phyloP scores from a whole-genome alignment of 768 basidiomycete genomes.

The Cytidiella melzeri region DNA sequence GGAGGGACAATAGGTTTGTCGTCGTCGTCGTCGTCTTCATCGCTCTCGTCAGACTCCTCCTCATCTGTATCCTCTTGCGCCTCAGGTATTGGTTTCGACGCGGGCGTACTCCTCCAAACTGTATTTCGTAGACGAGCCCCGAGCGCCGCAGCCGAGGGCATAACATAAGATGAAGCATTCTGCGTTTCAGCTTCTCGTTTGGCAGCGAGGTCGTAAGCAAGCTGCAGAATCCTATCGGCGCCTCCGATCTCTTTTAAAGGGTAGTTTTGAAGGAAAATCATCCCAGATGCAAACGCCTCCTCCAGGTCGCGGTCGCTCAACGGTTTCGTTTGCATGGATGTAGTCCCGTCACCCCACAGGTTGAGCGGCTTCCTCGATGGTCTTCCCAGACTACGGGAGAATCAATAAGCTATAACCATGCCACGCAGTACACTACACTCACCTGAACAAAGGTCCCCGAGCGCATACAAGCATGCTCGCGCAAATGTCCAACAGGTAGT shows the following conservation, averaged over 20 bases:
- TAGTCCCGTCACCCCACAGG: slow-evolving; percentile 49
- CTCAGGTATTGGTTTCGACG: slow-evolving; percentile 5
- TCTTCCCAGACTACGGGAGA: slow-evolving; percentile 45
- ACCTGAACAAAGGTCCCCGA: slow-evolving; percentile 51
- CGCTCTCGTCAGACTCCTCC: slow-evolving; percentile 23
- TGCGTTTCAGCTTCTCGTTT: slow-evolving; percentile 40
- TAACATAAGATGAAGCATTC: slow-evolving; percentile 21
- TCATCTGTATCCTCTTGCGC: slow-evolving; percentile 18
- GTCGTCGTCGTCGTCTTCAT: slow-evolving; percentile 23
- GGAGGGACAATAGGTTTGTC: slow-evolving; percentile 3
- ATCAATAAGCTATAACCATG: not conserved
- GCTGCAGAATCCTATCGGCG: slow-evolving; percentile 64
- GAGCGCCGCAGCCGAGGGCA: slow-evolving; percentile 32
- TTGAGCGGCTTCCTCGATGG: slow-evolving; percentile 35
- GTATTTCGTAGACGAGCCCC: slow-evolving; percentile 51
- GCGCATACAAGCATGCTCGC: slow-evolving; percentile 61
- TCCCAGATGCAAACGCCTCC: slow-evolving; percentile 62
- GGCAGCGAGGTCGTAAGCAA: slow-evolving; percentile 51
- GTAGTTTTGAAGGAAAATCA: slow-evolving; percentile 59
- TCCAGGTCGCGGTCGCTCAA: slow-evolving; percentile 45
- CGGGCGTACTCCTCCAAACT: slow-evolving; percentile 57
- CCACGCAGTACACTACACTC: slow-evolving; percentile 13
- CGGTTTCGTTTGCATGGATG: slow-evolving; percentile 34
- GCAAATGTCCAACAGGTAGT: slow-evolving; percentile 65
- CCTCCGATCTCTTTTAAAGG: slow-evolving; percentile 63